Base-by-base conservation (phyloP, 1,139 yeast species). In the Meyerozyma smithsonii region DNA sequence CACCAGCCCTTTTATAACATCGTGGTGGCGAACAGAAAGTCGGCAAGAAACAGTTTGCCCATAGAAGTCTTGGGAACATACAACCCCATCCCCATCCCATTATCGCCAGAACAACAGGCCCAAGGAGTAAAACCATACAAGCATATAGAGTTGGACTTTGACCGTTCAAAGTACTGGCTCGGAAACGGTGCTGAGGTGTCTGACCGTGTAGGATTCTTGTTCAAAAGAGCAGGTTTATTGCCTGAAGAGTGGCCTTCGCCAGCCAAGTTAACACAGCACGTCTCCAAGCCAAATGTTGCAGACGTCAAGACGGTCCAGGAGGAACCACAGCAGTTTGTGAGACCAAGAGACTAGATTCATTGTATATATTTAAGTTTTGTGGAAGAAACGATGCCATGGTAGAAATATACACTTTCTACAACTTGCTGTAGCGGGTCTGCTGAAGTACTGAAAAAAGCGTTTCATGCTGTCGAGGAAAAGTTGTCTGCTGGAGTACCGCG, bases 181-280 rank as follows among this genome's bases (percentile, higher is more conserved):
- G 96, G 97, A 55, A 96, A 88, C 12, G 99, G 99, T n/a, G 98
- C 97, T 1, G 95, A 86, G 58, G 95, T 96, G 4, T 81, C 94
- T 25, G 90, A 85, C 35, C 72, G 94, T 4, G 95, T 90, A 10
- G 76, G 81, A 4, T 80, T 80, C 51, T 66, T 92, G 45, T 77
- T 92, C 59, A 83, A 82, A 55, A 87, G 86, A 60, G 88, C 88
- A 4, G 88, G 89, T 4, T 67, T 84, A 39, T 72, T 90, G 52
- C 85, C 87, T 21, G 81, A 78, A 40, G 75, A 74, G 46, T 86
- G 95, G 95, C 83, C 86, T 8, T 18, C 21, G 10, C 37, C 56
- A 24, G 46, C 48, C 40, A 65, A 64, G 48, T 58, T 66, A 48
- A 49, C 66, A 21, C 74, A 69, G 49, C 60, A 58, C 39, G 52